A percentile compares a stretch with the other conserved stretches of the same genome.
Conservation (phyloP, 139 green algal species). For the Chloropicon primus region DNA sequence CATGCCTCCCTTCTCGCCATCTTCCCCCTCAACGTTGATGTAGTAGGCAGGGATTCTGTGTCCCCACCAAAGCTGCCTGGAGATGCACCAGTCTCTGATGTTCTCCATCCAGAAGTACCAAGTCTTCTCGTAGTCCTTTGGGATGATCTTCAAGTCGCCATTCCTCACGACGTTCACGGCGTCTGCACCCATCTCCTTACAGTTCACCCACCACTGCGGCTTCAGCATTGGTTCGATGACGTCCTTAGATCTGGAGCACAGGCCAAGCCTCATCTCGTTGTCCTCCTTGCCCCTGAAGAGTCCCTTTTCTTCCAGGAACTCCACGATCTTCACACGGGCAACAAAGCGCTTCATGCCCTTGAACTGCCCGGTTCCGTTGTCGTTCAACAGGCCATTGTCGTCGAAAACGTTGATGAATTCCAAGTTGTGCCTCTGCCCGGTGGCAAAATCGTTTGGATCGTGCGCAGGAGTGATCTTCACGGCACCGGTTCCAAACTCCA, state of each 20-base stretch:
- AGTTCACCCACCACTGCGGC: conserved; percentile 74
- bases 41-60: conserved; percentile 47
- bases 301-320: conserved; percentile 65
- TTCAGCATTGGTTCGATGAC: conserved; percentile 98
- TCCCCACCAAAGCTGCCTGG: conserved; percentile 44
- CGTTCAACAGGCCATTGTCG: conserved; percentile 14
- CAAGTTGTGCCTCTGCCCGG: conserved; percentile 4
- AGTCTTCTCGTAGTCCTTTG: conserved; percentile 21
- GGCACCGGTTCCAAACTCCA: conserved; percentile 86
- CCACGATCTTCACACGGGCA: conserved; percentile 61
- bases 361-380: conserved; percentile 58
- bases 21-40: conserved; percentile 20
- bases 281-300: conserved; percentile 63
- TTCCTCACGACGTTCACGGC: conserved; percentile 58
- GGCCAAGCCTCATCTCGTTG: conserved; percentile 87
- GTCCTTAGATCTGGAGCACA: conserved; percentile 87
- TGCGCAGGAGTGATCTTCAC: conserved; percentile 33
- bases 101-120: conserved; percentile 23
- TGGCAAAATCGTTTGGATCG: conserved; percentile 5
- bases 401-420: conserved; percentile 21
- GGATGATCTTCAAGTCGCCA: conserved; percentile 78
- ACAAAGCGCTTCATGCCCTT: conserved; percentile 78
- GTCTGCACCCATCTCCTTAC: conserved; percentile 63
- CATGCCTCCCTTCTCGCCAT: conserved; percentile 1
- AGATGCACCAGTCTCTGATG: conserved; percentile 82